Evolutionary conservation across 164 flowering plant genomes (phyloP).

Genomic region (Sedum album): DNA sequence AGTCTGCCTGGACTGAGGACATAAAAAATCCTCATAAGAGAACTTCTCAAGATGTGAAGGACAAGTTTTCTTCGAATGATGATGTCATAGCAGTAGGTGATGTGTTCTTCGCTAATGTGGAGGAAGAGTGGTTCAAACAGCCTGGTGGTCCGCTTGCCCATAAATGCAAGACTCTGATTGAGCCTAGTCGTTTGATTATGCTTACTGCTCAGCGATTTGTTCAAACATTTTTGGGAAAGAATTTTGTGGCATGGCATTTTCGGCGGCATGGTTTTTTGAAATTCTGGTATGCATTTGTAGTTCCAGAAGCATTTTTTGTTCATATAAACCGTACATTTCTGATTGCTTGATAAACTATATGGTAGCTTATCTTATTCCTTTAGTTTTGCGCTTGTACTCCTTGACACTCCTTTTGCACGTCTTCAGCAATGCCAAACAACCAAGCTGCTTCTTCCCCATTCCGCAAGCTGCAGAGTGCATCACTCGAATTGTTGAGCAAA

Average conservation of each 20-base stretch:
- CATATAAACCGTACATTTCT: too few species aligned
- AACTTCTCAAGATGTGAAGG: constrained; percentile 49
- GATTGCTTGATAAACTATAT: too few species aligned
- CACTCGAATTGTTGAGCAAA: constrained; percentile 57
- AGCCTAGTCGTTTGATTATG: constrained; percentile 76
- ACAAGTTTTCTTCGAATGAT: constrained; percentile 54
- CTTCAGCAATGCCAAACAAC: constrained; percentile 73
- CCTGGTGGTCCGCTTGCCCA: constrained; percentile 96
- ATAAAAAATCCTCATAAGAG: constrained; percentile 54
- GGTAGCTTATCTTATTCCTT: not conserved
- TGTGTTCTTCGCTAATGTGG: constrained; percentile 83
- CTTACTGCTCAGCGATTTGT: constrained; percentile 92
- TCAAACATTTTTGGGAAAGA: constrained; percentile 86
- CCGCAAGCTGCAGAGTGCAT: constrained; percentile 99
- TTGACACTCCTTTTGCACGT: constrained; percentile 10
- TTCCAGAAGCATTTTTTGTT: too few species aligned
- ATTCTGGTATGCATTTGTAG: constrained; percentile 71
- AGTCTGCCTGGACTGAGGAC: constrained; percentile 77
- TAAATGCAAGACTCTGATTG: constrained; percentile 73
- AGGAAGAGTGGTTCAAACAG: constrained; percentile 87
- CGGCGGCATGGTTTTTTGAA: constrained; percentile 92
- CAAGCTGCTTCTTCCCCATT: constrained; percentile 92
- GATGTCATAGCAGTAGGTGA: constrained; percentile 92
- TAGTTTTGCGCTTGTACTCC: not conserved
- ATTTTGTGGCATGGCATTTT: constrained; percentile 80